Percentiles rank a stretch among this genome's conserved stretches.
Evolutionary conservation across 495 filamentous ascomycete species (phyloP).

Genomic region (Echria macrotheca): DNA sequence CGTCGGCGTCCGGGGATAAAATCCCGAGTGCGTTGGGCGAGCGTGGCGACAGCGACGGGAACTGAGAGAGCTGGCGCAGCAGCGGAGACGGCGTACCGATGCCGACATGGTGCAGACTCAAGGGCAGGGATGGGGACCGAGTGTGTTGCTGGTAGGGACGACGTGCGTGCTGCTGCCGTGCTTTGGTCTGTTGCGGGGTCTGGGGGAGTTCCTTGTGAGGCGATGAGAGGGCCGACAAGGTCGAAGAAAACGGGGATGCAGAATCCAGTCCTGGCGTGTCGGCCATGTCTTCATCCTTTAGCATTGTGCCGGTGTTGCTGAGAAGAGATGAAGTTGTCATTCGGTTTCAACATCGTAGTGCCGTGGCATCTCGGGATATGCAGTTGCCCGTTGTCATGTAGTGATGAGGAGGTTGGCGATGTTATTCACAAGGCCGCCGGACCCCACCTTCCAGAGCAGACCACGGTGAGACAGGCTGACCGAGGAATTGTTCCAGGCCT

Average conservation of each 20-base stretch:
- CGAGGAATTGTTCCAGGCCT: too few species aligned
- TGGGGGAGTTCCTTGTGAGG: not conserved
- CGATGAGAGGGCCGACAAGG: not conserved
- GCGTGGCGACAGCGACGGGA: too few species aligned
- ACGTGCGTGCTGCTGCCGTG: not conserved
- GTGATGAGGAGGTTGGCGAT: slow-evolving; percentile 6
- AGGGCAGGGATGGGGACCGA: slow-evolving; percentile 5
- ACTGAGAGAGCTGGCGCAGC: slow-evolving; percentile 21
- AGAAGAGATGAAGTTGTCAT: too few species aligned
- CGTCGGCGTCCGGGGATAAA: too few species aligned
- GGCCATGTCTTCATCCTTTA: not conserved
- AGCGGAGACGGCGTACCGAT: slow-evolving; percentile 28
- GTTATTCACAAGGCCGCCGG: too few species aligned
- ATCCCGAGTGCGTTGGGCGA: slow-evolving; percentile 13
- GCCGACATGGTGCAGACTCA: slow-evolving; percentile 27
- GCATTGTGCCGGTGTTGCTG: too few species aligned
- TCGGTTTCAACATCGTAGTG: not conserved
- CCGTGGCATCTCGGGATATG: not conserved
- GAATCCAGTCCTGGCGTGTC: not conserved
- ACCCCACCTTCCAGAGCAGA: not conserved
- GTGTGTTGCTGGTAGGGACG: slow-evolving; percentile 2
- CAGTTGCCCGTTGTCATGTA: not conserved
- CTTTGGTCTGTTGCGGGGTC: too few species aligned
- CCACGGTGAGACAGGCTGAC: not conserved
- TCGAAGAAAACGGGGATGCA: not conserved